Conservation (phyloP, 495 filamentous ascomycete genomes). For the Penicillium paxilli region DNA sequence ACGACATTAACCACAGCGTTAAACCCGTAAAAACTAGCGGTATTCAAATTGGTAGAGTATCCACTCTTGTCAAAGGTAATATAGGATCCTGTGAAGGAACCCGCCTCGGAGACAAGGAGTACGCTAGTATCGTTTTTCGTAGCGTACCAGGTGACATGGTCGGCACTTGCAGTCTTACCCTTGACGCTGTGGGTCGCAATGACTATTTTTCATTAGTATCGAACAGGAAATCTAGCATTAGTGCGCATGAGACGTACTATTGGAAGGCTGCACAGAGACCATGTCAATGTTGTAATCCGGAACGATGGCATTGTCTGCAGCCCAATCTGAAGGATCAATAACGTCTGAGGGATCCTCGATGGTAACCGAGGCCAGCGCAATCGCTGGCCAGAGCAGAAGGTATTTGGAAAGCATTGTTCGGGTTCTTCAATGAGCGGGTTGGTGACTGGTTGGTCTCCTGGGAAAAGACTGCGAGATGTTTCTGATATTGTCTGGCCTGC, state of each 20-base stretch:
- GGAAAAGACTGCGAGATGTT: too few relatives aligned
- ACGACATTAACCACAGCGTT: conserved; percentile 21
- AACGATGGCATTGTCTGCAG: conserved; percentile 12
- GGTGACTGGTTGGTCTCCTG: too few relatives aligned
- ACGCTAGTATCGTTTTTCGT: conserved; percentile 22
- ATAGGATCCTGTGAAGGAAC: conserved; percentile 9
- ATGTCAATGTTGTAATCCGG: conserved; percentile 13
- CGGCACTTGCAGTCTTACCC: not conserved
- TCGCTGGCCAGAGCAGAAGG: conserved; percentile 7
- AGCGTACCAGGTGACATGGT: conserved; percentile 15
- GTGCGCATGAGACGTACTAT: conserved; percentile 1
- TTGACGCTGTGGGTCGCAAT: conserved; percentile 7
- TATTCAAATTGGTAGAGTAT: conserved; percentile 14
- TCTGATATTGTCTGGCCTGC: not conserved
- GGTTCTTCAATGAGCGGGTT: too few relatives aligned
- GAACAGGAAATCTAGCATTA: not conserved
- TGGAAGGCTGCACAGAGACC: conserved; percentile 4
- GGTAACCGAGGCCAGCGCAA: conserved; percentile 9
- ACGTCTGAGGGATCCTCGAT: conserved; percentile 18
- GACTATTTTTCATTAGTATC: conserved; percentile 2
- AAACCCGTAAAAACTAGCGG: conserved; percentile 20
- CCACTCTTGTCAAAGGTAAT: conserved; percentile 15
- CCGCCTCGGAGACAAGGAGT: conserved; percentile 9
- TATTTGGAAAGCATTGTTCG: conserved; percentile 2
- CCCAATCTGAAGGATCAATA: conserved; percentile 8